These are phyloP conservation scores for Rhizomucor pusillus DNA, from an alignment of 371 early-diverging fungal genomes.

Conservation along the genomic window DNA sequence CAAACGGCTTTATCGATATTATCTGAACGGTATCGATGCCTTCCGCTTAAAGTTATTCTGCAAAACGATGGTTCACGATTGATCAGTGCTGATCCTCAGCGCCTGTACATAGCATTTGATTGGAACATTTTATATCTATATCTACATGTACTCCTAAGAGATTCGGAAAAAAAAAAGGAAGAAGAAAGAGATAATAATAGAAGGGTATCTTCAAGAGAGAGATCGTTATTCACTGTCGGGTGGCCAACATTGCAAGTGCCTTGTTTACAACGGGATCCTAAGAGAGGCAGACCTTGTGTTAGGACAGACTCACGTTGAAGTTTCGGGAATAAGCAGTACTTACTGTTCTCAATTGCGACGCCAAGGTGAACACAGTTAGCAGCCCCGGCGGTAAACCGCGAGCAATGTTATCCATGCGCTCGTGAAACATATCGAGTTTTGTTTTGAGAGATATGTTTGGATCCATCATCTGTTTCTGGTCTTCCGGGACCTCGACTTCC, in stretches of 20 bases:
- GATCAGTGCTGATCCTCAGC: not conserved
- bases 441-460: constrained; percentile 29
- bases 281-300: not conserved
- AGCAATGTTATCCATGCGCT: constrained; percentile 33
- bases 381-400: constrained; percentile 28
- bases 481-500: constrained; percentile 32
- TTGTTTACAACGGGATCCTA: constrained; percentile 23
- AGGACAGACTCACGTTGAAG: too few species aligned
- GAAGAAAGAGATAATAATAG: not conserved
- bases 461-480: constrained; percentile 27
- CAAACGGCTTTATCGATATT: constrained; percentile 88
- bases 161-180: too few species aligned
- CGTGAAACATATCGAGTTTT: constrained; percentile 35
- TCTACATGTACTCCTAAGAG: not conserved
- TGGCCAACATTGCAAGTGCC: constrained; percentile 3
- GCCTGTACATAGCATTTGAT: too few species aligned
- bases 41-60: constrained; percentile 82
- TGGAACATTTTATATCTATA: too few species aligned
- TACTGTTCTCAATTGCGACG: constrained; percentile 31
- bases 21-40: constrained; percentile 93
- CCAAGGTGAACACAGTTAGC: constrained; percentile 34
- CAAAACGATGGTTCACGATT: constrained; percentile 39
- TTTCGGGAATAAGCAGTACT: not conserved
- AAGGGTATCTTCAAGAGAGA: not conserved
- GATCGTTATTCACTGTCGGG: constrained; percentile 1